Conservation (phyloP, 2,329 filamentous ascomycete species). For the Blastomyces emzantsi region DNA sequence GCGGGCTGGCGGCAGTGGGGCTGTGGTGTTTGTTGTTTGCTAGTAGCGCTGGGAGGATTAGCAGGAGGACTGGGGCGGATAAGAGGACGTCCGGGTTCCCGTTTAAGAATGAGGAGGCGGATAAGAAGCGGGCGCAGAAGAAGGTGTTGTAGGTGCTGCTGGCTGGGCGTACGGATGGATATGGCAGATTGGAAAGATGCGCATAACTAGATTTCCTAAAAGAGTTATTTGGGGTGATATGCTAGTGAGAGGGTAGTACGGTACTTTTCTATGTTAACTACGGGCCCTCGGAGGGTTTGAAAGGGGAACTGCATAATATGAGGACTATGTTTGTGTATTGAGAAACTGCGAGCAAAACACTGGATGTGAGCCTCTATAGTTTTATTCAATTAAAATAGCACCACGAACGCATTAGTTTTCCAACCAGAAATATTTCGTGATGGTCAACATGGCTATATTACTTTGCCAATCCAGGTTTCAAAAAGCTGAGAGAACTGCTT, state of each 20-base stretch:
- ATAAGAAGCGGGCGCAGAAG: conserved; percentile 39
- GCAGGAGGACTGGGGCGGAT: conserved; percentile 55
- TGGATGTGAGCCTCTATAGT: neutral
- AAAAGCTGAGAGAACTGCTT: neutral
- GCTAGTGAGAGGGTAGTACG: no score
- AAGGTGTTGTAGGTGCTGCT: neutral
- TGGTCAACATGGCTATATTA: no score
- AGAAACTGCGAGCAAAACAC: neutral
- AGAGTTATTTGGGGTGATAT: no score
- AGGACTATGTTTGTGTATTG: neutral
- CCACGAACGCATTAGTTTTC: no score
- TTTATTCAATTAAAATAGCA: neutral
- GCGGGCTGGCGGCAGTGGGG: conserved; percentile 51
- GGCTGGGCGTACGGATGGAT: neutral
- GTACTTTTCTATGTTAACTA: no score
- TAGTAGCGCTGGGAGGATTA: conserved; percentile 48
- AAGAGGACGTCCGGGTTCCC: conserved; percentile 59
- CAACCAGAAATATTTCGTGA: no score
- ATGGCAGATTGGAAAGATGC: neutral
- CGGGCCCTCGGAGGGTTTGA: neutral
- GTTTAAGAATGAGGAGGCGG: conserved; percentile 52
- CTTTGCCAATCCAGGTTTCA: neutral
- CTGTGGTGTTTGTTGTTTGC: conserved; percentile 57
- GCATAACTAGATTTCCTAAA: neutral
- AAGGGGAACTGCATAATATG: neutral